Evolutionary conservation across 495 filamentous ascomycete species (phyloP).

Genomic region (Aspergillus carlsbadensis): DNA sequence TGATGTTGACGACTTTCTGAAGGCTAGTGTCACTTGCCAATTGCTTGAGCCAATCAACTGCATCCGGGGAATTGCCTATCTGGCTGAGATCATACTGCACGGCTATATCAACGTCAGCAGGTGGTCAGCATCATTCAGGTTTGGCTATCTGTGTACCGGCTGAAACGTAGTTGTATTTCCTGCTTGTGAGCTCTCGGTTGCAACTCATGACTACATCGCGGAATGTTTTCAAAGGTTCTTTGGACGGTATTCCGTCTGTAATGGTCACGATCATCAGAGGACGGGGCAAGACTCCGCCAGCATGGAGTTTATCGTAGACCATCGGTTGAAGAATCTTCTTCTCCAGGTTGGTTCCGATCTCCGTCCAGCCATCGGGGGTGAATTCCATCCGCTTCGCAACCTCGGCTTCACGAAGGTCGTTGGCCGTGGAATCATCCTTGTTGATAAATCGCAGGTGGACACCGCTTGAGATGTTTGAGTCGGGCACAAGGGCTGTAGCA

Average conservation of each 20-base stretch:
- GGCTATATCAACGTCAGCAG: neutral
- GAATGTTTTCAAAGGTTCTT: neutral
- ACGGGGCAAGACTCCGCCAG: neutral
- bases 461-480: neutral
- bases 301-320: neutral
- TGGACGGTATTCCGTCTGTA: neutral
- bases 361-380: neutral
- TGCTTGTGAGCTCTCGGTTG: neutral
- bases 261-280: neutral
- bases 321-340: neutral
- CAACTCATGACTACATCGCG: neutral
- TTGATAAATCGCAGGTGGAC: slow-evolving; percentile 1
- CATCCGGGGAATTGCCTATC: neutral
- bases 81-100: slow-evolving; percentile 1
- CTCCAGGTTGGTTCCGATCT: neutral
- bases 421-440: neutral
- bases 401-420: neutral
- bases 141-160: neutral
- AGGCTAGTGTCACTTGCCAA: neutral
- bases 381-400: neutral
- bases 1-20: neutral
- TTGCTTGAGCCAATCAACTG: neutral
- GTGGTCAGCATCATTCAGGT: too few relatives aligned
- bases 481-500: neutral
- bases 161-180: neutral